Evolutionary conservation across 2,329 filamentous ascomycete genomes (phyloP).

Genomic region (Xylaria sp.): DNA sequence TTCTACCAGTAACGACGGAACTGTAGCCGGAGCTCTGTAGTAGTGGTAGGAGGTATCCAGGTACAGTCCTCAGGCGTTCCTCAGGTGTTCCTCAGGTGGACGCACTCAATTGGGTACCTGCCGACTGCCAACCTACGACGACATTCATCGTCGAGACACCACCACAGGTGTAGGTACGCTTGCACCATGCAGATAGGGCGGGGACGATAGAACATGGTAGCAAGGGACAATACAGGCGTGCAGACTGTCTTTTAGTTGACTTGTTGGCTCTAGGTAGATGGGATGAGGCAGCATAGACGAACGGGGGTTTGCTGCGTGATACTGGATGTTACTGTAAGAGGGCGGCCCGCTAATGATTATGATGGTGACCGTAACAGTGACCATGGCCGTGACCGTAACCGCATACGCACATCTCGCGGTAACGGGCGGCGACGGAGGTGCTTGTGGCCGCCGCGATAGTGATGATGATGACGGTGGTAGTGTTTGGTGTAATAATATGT

Average conservation of each 20-base stretch:
- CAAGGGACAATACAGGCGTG: constrained; percentile 15
- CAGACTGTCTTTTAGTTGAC: constrained; percentile 9
- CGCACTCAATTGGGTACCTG: constrained; percentile 32
- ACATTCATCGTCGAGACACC: constrained; percentile 22
- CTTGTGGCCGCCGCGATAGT: background rate
- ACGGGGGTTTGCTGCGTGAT: constrained; percentile 26
- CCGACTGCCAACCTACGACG: constrained; percentile 20
- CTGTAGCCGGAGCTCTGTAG: constrained; percentile 28
- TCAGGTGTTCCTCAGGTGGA: constrained; percentile 22
- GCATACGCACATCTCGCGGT: constrained; percentile 32
- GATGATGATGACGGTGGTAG: constrained; percentile 4
- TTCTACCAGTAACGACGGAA: constrained; percentile 33
- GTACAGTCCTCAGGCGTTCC: constrained; percentile 21
- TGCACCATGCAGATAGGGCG: constrained; percentile 20
- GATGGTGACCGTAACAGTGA: constrained; percentile 12
- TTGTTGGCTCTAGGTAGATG: constrained; percentile 13
- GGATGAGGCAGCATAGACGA: constrained; percentile 23
- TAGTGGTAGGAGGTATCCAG: constrained; percentile 30
- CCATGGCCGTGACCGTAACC: constrained; percentile 13
- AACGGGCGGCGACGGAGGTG: background rate
- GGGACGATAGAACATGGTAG: constrained; percentile 18
- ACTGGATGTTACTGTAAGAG: constrained; percentile 23
- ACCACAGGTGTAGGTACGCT: constrained; percentile 15
- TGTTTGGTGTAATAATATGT: constrained; percentile 28
- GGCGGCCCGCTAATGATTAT: constrained; percentile 13